Conservation (phyloP, 176 grass and related monocot genomes). For the Lolium multiflorum region DNA sequence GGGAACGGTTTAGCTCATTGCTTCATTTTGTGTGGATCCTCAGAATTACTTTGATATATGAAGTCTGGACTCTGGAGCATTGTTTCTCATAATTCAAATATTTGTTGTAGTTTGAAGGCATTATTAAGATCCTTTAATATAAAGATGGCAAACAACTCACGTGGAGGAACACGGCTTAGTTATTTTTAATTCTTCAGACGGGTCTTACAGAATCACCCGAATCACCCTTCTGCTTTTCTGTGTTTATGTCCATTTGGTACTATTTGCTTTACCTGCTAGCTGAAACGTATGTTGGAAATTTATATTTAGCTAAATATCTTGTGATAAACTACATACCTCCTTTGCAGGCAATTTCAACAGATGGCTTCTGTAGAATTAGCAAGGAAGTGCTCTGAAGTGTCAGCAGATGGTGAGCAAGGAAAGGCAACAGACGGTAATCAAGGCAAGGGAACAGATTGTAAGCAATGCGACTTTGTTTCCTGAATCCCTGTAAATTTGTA, state of each 20-base stretch:
- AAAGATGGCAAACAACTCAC: not conserved
- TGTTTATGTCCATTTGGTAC: slow-evolving; percentile 2
- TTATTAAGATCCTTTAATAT: not conserved
- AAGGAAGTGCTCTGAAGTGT: slow-evolving; percentile 27
- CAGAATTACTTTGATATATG: not conserved
- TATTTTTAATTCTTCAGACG: not conserved
- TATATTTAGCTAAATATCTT: slow-evolving; percentile 7
- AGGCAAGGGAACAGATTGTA: too few relatives aligned
- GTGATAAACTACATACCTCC: slow-evolving; percentile 30
- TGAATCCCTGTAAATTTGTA: not conserved
- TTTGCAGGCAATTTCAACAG: slow-evolving; percentile 72
- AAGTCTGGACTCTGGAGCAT: too few relatives aligned
- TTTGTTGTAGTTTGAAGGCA: not conserved
- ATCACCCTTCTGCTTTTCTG: not conserved
- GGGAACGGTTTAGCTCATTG: too few relatives aligned
- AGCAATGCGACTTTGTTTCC: too few relatives aligned
- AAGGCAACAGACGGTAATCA: too few relatives aligned
- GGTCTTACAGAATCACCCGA: not conserved
- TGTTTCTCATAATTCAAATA: not conserved
- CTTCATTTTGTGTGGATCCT: not conserved
- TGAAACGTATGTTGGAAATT: slow-evolving; percentile 8
- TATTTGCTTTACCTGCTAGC: not conserved
- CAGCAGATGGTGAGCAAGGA: too few relatives aligned
- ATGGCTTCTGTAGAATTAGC: slow-evolving; percentile 38
- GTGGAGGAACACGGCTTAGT: not conserved